Evolutionary conservation across 306 rosid genomes (phyloP).

Genomic region (Rosa lucieae): DNA sequence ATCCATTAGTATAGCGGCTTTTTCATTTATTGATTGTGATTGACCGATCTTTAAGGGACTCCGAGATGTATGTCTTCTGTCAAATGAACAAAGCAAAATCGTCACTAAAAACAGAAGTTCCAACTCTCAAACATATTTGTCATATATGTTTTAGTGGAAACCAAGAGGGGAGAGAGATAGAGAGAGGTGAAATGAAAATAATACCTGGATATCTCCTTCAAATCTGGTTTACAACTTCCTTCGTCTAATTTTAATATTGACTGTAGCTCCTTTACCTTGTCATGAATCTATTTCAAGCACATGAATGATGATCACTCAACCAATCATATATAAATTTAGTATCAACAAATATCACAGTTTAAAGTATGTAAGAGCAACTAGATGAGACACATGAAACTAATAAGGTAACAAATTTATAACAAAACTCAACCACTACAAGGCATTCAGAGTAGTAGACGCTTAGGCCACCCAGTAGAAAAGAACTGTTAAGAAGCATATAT

Average conservation of each 20-base stretch:
- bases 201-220: slow-evolving; percentile 58
- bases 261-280: slow-evolving; percentile 59
- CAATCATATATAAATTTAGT: neutral
- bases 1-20: slow-evolving; percentile 52
- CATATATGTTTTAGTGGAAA: neutral
- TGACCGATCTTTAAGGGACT: slow-evolving; percentile 40
- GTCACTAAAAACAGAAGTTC: slow-evolving; percentile 1
- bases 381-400: neutral
- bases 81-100: slow-evolving; percentile 30
- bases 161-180: neutral
- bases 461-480: neutral
- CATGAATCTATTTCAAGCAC: slow-evolving; percentile 56
- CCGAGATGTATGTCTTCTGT: slow-evolving; percentile 63
- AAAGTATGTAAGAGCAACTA: slow-evolving; percentile 18
- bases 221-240: slow-evolving; percentile 46
- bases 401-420: neutral
- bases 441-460: neutral
- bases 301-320: slow-evolving; percentile 28
- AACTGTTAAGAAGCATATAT: neutral
- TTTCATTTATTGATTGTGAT: slow-evolving; percentile 46
- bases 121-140: neutral
- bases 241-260: slow-evolving; percentile 46
- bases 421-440: neutral
- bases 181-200: slow-evolving; percentile 20
- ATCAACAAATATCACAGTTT: neutral